phyloP scores from a whole-genome alignment of 176 grass and related monocot genomes.

The Neostapfia colusana region DNA sequence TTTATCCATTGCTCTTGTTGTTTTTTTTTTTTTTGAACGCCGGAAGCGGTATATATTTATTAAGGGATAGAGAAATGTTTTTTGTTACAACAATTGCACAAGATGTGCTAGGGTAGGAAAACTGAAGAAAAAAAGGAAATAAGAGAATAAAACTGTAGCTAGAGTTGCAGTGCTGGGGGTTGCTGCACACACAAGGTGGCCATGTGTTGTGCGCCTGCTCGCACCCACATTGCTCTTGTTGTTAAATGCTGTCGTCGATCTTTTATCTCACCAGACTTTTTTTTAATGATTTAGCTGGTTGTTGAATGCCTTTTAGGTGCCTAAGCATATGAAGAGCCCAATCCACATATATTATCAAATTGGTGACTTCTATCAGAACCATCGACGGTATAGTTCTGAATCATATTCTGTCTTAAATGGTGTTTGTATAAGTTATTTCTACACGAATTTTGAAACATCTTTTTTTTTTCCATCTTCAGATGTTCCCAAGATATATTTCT shows the following conservation, averaged over 20 bases:
- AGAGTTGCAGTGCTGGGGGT: no score
- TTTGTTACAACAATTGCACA: no score
- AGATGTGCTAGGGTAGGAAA: no score
- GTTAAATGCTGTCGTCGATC: slow-evolving; percentile 12
- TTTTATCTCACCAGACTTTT: slow-evolving; percentile 2
- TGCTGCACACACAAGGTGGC: no score
- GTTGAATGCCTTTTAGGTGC: slow-evolving; percentile 56
- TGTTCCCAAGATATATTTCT: background rate
- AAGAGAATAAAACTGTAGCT: no score
- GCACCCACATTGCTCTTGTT: slow-evolving; percentile 8
- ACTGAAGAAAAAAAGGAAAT: no score
- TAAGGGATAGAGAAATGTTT: no score
- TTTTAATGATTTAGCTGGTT: background rate
- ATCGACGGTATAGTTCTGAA: slow-evolving; percentile 59
- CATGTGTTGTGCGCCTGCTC: no score
- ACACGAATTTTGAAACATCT: background rate
- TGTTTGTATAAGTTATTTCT: background rate
- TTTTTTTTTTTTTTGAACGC: no score
- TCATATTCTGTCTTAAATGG: background rate
- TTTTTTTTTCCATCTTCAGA: background rate
- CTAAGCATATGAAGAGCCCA: slow-evolving; percentile 72
- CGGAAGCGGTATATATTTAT: no score
- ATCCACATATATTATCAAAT: slow-evolving; percentile 87
- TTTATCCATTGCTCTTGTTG: slow-evolving; percentile 10
- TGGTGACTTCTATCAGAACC: slow-evolving; percentile 88